Evolutionary conservation across 192 early-diverging fungal species (phyloP).

Genomic region (Spizellomyces punctatus): DNA sequence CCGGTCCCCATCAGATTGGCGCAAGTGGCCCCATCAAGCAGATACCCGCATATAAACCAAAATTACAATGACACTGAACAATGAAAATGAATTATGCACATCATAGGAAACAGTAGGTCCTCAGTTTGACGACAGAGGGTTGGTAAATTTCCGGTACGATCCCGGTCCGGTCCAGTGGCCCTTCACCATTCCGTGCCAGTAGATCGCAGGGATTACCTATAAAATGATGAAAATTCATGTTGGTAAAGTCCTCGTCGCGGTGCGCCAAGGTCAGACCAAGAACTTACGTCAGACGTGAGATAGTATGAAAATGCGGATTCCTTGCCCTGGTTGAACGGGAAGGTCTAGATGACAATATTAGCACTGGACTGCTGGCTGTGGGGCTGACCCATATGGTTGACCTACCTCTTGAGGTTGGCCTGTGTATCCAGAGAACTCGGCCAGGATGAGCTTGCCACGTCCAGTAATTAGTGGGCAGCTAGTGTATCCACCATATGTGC

Average conservation of each 20-base stretch:
- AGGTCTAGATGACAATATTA: slow-evolving; percentile 63
- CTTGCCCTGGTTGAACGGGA: slow-evolving; percentile 79
- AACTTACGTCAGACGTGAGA: slow-evolving; percentile 69
- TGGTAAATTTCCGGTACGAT: slow-evolving; percentile 60
- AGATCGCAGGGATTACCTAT: slow-evolving; percentile 64
- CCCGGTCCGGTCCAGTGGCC: slow-evolving; percentile 77
- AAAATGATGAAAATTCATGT: no score
- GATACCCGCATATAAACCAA: no score
- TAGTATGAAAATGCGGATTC: slow-evolving; percentile 69
- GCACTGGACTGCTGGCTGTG: not conserved
- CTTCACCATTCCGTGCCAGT: slow-evolving; percentile 82
- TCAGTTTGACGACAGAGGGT: slow-evolving; percentile 30
- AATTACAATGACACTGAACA: no score
- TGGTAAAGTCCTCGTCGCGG: no score
- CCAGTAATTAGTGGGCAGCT: slow-evolving; percentile 83
- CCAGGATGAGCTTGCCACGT: slow-evolving; percentile 77
- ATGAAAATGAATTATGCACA: no score
- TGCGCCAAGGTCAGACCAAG: no score
- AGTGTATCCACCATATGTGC: slow-evolving; percentile 80
- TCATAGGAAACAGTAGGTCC: no score
- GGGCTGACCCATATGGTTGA: not conserved
- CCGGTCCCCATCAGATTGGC: no score
- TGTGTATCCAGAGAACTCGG: slow-evolving; percentile 66
- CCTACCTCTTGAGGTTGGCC: slow-evolving; percentile 12
- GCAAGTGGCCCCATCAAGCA: no score